A percentile compares a stretch with the other conserved stretches of the same genome.
phyloP scores from a whole-genome alignment of 1,284 basidiomycete genomes.

The Takashimella tepidaria region DNA sequence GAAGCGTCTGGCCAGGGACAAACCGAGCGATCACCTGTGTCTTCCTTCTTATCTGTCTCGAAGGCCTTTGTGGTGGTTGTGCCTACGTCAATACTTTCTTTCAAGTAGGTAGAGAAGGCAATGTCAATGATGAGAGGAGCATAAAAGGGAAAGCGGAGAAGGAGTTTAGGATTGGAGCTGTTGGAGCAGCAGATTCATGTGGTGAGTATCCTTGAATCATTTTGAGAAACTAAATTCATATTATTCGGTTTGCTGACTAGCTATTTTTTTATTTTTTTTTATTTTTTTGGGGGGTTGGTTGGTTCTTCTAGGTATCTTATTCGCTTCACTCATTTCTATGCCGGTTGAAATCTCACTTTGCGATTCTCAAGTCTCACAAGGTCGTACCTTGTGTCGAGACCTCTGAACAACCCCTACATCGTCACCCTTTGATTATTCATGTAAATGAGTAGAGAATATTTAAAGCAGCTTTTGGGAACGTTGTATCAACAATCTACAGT shows the following conservation, averaged over 20 bases:
- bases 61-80: constrained; percentile 83
- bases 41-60: constrained; percentile 72
- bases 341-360: constrained; percentile 79
- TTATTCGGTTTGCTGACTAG: no score
- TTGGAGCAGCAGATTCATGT: constrained; percentile 54
- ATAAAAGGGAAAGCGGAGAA: constrained; percentile 51
- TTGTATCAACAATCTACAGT: no score
- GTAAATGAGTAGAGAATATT: background rate
- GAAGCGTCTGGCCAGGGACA: constrained; percentile 8
- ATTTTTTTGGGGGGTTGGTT: no score
- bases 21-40: constrained; percentile 60
- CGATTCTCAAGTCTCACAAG: constrained; percentile 63
- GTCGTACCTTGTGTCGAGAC: constrained; percentile 66
- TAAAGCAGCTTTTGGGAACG: no score
- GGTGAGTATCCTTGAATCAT: constrained; percentile 55
- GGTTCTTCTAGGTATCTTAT: constrained; percentile 65
- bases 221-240: no score
- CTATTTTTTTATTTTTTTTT: no score
- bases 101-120: constrained; percentile 67
- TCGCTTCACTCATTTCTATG: constrained; percentile 71
- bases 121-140: constrained; percentile 19
- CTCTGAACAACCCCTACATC: constrained; percentile 52
- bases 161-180: constrained; percentile 83
- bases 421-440: no score
- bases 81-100: constrained; percentile 91